phyloP scores from a whole-genome alignment of 352 stramenopile species.

The Globisporangium orthogonon region DNA sequence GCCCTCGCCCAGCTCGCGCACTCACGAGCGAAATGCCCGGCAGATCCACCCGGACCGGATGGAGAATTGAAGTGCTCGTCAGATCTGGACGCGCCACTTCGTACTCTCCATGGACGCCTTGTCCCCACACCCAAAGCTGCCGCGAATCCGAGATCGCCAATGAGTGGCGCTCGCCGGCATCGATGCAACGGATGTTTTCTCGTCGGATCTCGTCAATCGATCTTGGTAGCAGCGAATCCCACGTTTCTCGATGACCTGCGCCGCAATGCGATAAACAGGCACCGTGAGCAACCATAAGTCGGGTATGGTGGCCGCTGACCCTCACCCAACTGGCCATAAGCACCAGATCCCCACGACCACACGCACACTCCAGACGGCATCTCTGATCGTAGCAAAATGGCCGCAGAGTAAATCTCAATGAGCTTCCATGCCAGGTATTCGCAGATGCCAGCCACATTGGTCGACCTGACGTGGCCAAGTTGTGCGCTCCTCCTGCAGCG shows the following conservation, averaged over 20 bases:
- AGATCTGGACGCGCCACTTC: conserved; percentile 31
- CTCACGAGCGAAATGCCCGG: conserved; percentile 46
- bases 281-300: no score
- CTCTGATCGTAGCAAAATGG: conserved; percentile 22
- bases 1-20: conserved; percentile 43
- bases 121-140: conserved; percentile 70
- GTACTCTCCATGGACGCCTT: conserved; percentile 54
- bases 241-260: conserved; percentile 64
- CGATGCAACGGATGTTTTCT: conserved; percentile 51
- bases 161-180: conserved; percentile 63
- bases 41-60: conserved; percentile 53
- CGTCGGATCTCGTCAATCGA: conserved; percentile 62
- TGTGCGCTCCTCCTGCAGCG: conserved; percentile 49
- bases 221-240: conserved; percentile 47
- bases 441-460: neutral
- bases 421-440: neutral
- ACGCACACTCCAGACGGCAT: conserved; percentile 52
- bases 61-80: conserved; percentile 42
- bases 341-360: conserved; percentile 61
- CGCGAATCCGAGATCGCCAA: conserved; percentile 54
- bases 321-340: conserved; percentile 61
- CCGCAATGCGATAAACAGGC: no score
- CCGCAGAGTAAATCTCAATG: neutral
- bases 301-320: no score
- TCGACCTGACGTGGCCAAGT: conserved; percentile 56